Conservation (phyloP, 2,329 filamentous ascomycete genomes). For the Bipolaris bicolor region DNA sequence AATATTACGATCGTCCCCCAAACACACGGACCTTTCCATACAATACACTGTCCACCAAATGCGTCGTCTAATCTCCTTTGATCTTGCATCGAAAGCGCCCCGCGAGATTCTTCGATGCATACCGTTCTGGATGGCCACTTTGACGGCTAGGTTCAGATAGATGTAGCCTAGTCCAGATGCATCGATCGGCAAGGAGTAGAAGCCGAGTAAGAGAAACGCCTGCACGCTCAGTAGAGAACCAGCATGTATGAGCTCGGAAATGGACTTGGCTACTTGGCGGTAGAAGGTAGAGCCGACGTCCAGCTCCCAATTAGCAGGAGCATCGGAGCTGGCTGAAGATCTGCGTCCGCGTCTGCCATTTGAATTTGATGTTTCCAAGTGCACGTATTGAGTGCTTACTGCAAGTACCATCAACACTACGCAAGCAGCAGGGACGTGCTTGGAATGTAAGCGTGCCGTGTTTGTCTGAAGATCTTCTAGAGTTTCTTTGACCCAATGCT, state of each 20-base stretch:
- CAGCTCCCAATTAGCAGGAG: conserved; percentile 13
- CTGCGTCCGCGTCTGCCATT: neutral
- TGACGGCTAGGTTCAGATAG: conserved; percentile 62
- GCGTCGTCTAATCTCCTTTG: conserved; percentile 18
- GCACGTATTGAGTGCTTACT: conserved; percentile 51
- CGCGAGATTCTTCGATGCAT: conserved; percentile 58
- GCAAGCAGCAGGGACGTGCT: conserved; percentile 32
- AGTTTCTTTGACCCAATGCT: conserved; percentile 50
- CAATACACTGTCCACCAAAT: conserved; percentile 25
- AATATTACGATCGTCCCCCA: neutral
- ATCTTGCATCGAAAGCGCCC: conserved; percentile 6
- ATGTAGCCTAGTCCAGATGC: conserved; percentile 63
- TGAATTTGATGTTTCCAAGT: conserved; percentile 17
- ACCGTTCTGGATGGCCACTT: conserved; percentile 65
- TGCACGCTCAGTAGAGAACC: conserved; percentile 65
- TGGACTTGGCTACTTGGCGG: conserved; percentile 60
- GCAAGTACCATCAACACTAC: conserved; percentile 53
- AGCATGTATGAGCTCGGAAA: conserved; percentile 63
- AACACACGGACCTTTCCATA: conserved; percentile 18
- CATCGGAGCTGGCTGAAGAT: neutral
- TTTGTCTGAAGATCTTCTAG: conserved; percentile 37
- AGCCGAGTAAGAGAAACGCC: conserved; percentile 62
- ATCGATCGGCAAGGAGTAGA: conserved; percentile 63
- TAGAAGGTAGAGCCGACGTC: conserved; percentile 45
- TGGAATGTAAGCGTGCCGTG: conserved; percentile 1